Evolutionary conservation across 208 protist genomes (phyloP), one percentile per base, ranked within the genome.

Genomic region (Acanthamoeba castellanii): DNA sequence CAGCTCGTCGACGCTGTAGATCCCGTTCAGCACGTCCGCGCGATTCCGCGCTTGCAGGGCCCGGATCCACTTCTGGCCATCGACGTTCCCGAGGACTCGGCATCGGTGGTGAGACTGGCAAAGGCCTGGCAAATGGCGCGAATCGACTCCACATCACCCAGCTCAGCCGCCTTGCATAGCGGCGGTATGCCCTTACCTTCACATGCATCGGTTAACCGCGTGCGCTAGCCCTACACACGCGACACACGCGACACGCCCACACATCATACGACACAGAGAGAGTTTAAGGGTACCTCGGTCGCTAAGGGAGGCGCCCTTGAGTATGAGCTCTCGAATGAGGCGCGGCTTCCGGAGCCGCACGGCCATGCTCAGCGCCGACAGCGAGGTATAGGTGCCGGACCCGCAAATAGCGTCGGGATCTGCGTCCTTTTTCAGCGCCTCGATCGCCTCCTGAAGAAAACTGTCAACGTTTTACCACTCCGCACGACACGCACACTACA

Each of bases 391-490:
- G 5, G 78, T 85, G 18, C 78, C 78, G 25, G 45, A 27, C 18
- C 78, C 78, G 47, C 78, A 85, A 3, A 85, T 85, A n/a, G 78
- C 78, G 47, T 85, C 78, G 45, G 78, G 78, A 32, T 85, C 78
- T 13, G 78, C 78, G 13, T 47, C 78, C 78, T n/a, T 14, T 8
- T 0, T 2, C 78, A 85, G 78, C 78, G 57, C 14, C 37, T 52
- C 78, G 25, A 85, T 27, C 25, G 78, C 78, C n/a, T 32, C 78
- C 78, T 85, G 74, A 11, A 84, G 74, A 42, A 9, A 47, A 47
- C 45, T 47, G 45, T 47, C 45, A 47, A 14, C 45, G 45, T 47
- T 2, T 42, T 1, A 3, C 37, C 18, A 52, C 0, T 3, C 74
- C 70, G 13, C 27, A n/a, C 61, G 61, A n/a, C 59, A 27, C 64